Evolutionary conservation across 2,329 filamentous ascomycete species (phyloP), one percentile per base, ranked within the genome.

Genomic region (Colletotrichum tanaceti): DNA sequence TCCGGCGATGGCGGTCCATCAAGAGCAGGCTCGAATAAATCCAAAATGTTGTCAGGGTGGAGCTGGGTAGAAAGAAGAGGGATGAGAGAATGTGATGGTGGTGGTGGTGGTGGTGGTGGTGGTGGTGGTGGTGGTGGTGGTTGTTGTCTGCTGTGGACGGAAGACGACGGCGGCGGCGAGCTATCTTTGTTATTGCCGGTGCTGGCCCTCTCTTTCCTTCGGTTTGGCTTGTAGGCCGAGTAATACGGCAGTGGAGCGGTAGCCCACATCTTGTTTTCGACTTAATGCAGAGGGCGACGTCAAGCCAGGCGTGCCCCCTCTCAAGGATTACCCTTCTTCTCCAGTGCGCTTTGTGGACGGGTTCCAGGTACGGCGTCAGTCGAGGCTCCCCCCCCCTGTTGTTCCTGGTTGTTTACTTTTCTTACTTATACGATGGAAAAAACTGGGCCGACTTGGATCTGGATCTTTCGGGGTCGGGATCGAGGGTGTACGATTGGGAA

Each of bases 1-100:
- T 87, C 85, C 35, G 88, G 86, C 41, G 88, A 90, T 0, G 88
- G 87, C 47, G 88, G 87, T 20, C 86, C 86, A 72, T 90, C 86
- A 64, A 90, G 78, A 70, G 88, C 84, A 57, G 88, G 87, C 67
- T 85, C 87, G 65, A 90, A 77, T 62, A 86, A 80, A 66, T 86
- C 83, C 68, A 79, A 74, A 55, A 81, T 65, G 71, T 44, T 63
- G 59, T 72, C 60, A 59, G 49, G 50, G 43, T 60, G 58, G 38
- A 58, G 55, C 47, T 66, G 66, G 46, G 63, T 54, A 50, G 64
- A 55, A 60, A 64, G 63, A 60, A 24, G 54, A 44, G 65, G 59
- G 41, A 61, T 54, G 47, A 63, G 58, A 43, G 28, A n/a, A n/a
- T n/a, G n/a, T n/a, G n/a, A n/a, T n/a, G n/a, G n/a, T n/a, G n/a